Evolutionary conservation across 2,329 filamentous ascomycete species (phyloP).

Genomic region (Penicillium sp.): DNA sequence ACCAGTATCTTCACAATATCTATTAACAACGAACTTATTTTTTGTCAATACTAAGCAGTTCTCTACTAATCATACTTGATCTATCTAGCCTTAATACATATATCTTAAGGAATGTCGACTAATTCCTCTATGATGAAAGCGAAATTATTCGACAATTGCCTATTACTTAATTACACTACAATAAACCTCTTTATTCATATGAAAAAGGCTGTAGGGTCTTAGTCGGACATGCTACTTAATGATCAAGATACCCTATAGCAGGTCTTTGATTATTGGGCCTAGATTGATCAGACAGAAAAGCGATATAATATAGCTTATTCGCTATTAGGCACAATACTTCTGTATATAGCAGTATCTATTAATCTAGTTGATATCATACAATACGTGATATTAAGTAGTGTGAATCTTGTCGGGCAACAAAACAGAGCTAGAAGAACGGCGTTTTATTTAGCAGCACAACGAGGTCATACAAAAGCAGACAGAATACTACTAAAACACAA

Average conservation of each 20-base stretch:
- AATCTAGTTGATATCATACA: not conserved
- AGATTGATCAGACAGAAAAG: not conserved
- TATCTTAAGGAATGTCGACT: not conserved
- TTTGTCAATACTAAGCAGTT: not conserved
- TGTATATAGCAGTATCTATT: slow-evolving; percentile 2
- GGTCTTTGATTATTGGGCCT: not conserved
- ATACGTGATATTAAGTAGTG: not conserved
- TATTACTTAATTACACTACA: not conserved
- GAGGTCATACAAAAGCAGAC: not conserved
- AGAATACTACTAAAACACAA: not conserved
- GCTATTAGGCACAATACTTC: not conserved
- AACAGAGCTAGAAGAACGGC: not conserved
- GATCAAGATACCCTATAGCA: not conserved
- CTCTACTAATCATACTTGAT: slow-evolving; percentile 5
- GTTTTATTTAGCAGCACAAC: slow-evolving; percentile 1
- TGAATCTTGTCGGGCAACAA: not conserved
- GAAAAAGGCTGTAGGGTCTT: slow-evolving; percentile 1
- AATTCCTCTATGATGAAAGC: not conserved
- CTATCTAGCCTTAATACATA: not conserved
- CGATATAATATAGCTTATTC: too few relatives aligned
- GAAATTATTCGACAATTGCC: not conserved
- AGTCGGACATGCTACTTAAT: not conserved
- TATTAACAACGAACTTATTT: too few relatives aligned
- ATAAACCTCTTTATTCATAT: slow-evolving; percentile 4
- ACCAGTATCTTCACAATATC: too few relatives aligned